Conservation (phyloP, 1,284 basidiomycete species). For the Mycosarcoma mackinlayi region DNA sequence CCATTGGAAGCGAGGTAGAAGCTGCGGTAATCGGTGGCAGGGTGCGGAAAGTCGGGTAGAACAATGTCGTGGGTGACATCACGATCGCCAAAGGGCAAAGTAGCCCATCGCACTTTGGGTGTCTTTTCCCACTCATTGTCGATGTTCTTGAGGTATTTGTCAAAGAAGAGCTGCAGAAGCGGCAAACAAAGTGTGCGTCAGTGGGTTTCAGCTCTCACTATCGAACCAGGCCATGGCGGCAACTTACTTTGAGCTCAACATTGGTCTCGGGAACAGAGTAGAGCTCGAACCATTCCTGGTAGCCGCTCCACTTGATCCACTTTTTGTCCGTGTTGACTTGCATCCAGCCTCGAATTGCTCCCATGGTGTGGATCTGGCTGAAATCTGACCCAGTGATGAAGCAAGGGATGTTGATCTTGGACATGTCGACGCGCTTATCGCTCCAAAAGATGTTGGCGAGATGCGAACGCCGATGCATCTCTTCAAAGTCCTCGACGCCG, state of each 20-base stretch:
- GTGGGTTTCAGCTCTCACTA: no score
- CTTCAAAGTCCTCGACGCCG: constrained; percentile 39
- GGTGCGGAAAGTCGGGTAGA: constrained; percentile 42
- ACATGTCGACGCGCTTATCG: constrained; percentile 52
- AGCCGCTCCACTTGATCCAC: constrained; percentile 45
- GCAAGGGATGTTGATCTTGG: constrained; percentile 54
- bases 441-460: constrained; percentile 43
- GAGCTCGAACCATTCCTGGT: constrained; percentile 24
- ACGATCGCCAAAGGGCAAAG: constrained; percentile 41
- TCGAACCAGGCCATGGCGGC: no score
- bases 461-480: constrained; percentile 28
- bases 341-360: constrained; percentile 39
- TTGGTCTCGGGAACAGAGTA: constrained; percentile 33
- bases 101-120: constrained; percentile 43
- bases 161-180: constrained; percentile 48
- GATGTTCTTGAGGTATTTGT: constrained; percentile 53
- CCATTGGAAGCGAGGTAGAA: constrained; percentile 33
- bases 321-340: constrained; percentile 40
- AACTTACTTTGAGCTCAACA: constrained; percentile 33
- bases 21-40: constrained; percentile 42
- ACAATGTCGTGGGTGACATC: constrained; percentile 33
- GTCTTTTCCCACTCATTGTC: constrained; percentile 53
- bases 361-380: constrained; percentile 38
- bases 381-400: constrained; percentile 58
- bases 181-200: no score